A percentile compares a stretch with the other conserved stretches of the same genome.
Evolutionary conservation across 2,329 filamentous ascomycete genomes (phyloP).

Genomic region (Xylaria multiplex): DNA sequence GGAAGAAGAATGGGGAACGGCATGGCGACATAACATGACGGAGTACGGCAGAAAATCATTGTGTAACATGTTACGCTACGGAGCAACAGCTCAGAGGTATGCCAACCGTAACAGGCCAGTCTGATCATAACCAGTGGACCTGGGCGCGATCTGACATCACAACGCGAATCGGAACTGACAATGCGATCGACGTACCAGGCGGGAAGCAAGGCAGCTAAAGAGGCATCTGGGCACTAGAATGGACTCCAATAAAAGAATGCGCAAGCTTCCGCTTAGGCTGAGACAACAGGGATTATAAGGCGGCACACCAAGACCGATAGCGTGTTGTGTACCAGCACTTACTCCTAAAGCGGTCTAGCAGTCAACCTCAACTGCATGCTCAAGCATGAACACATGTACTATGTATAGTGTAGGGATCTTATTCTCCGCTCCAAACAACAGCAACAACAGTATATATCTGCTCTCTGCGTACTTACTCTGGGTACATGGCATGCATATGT

Average conservation of each 20-base stretch:
- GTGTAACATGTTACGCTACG: slow-evolving; percentile 25
- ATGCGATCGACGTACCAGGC: too few species aligned
- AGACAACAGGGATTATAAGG: slow-evolving; percentile 14
- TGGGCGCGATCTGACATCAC: too few species aligned
- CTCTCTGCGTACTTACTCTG: too few species aligned
- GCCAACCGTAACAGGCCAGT: background rate
- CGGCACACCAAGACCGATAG: slow-evolving; percentile 20
- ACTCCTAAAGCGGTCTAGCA: too few species aligned
- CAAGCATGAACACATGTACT: too few species aligned
- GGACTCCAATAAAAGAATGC: slow-evolving; percentile 8
- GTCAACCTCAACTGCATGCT: too few species aligned
- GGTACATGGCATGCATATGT: too few species aligned
- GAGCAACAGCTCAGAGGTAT: slow-evolving; percentile 35
- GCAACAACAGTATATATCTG: too few species aligned
- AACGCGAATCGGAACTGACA: too few species aligned
- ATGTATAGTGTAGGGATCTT: background rate
- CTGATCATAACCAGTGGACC: too few species aligned
- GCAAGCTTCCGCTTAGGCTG: slow-evolving; percentile 1
- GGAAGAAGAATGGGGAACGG: slow-evolving; percentile 24
- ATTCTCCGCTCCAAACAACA: background rate
- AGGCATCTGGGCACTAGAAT: background rate
- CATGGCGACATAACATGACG: slow-evolving; percentile 1
- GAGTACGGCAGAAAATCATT: background rate
- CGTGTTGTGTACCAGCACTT: slow-evolving; percentile 8
- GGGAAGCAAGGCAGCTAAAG: background rate